phyloP scores from a whole-genome alignment of 495 filamentous ascomycete species.

The Penicillium manginii region DNA sequence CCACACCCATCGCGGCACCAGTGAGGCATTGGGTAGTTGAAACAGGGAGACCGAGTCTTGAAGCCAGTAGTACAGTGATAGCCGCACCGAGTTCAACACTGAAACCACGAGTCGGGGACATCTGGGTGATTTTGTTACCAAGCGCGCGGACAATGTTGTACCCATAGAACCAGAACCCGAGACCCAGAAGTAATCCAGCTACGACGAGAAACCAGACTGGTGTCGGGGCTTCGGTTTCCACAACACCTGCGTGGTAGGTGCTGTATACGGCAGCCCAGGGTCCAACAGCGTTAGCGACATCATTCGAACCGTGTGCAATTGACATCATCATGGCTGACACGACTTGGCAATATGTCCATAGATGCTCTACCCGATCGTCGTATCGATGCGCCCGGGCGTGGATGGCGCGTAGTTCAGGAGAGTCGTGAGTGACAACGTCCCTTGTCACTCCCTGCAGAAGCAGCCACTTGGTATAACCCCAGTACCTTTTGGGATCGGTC shows the following conservation, averaged over 20 bases:
- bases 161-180: constrained; percentile 72
- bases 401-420: constrained; percentile 52
- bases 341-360: constrained; percentile 72
- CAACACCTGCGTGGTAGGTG: constrained; percentile 51
- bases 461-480: constrained; percentile 45
- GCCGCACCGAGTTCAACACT: constrained; percentile 71
- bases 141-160: constrained; percentile 73
- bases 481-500: constrained; percentile 40
- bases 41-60: constrained; percentile 52
- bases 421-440: constrained; percentile 58
- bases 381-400: constrained; percentile 65
- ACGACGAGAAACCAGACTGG: constrained; percentile 71
- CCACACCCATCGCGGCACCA: constrained; percentile 41
- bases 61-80: constrained; percentile 69
- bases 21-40: constrained; percentile 46
- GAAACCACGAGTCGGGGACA: constrained; percentile 70
- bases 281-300: constrained; percentile 72
- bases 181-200: constrained; percentile 57
- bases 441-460: constrained; percentile 63
- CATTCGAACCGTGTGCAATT: constrained; percentile 77
- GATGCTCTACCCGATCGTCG: constrained; percentile 72
- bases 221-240: constrained; percentile 52
- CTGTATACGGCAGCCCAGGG: constrained; percentile 67
- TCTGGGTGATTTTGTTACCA: constrained; percentile 70
- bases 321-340: constrained; percentile 69